Evolutionary conservation across 164 flowering plant species (phyloP).

Genomic region (Macadamia integrifolia): DNA sequence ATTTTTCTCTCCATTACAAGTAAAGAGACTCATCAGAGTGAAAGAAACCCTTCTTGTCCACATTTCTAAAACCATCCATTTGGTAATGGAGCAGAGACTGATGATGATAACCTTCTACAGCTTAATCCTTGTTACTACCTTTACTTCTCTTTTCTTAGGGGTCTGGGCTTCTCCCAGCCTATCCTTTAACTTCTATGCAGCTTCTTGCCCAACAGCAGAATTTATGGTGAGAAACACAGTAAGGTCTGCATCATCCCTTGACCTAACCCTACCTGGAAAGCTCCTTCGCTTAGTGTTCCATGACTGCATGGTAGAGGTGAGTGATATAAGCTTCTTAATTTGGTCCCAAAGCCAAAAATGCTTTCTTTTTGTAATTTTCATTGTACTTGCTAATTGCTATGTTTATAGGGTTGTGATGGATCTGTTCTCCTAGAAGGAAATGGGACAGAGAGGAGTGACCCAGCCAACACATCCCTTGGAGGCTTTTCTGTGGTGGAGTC

Average conservation of each 20-base stretch:
- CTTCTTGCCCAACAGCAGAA: constrained; percentile 69
- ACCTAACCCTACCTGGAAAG: constrained; percentile 65
- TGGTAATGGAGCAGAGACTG: not conserved
- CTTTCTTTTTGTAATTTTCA: not conserved
- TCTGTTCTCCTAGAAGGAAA: constrained; percentile 68
- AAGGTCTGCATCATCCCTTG: constrained; percentile 49
- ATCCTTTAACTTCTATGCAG: constrained; percentile 49
- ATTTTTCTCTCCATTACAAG: not conserved
- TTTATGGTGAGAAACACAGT: constrained; percentile 53
- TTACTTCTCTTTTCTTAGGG: not conserved
- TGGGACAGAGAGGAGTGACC: constrained; percentile 59
- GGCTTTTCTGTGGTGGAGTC: constrained; percentile 65
- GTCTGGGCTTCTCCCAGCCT: constrained; percentile 17
- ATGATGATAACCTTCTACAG: not conserved
- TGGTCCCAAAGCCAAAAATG: not conserved
- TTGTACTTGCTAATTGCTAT: not conserved
- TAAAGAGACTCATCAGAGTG: no score
- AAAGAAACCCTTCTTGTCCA: not conserved
- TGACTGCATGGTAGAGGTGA: constrained; percentile 86
- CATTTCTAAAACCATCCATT: not conserved
- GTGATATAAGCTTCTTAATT: not conserved
- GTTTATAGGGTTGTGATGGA: constrained; percentile 77
- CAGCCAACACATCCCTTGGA: constrained; percentile 63
- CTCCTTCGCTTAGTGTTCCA: constrained; percentile 74
- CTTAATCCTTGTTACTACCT: not conserved